A percentile compares a stretch with the other conserved stretches of the same genome.
phyloP scores from a whole-genome alignment of 495 filamentous ascomycete genomes.

The Penicillium macrosclerotiorum region DNA sequence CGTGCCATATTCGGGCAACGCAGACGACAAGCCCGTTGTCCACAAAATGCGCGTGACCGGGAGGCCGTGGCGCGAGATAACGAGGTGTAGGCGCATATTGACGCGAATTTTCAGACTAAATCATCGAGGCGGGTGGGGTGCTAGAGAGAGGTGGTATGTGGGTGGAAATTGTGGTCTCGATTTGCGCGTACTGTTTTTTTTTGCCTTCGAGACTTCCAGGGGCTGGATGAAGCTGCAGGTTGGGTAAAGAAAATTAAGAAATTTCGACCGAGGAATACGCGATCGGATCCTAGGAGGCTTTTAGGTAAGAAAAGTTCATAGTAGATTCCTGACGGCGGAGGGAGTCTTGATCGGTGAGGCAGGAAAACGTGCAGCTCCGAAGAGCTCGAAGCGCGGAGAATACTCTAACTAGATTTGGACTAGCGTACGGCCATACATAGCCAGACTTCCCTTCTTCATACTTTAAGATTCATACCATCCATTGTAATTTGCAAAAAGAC shows the following conservation, averaged over 20 bases:
- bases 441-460: no score
- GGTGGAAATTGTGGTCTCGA: not conserved
- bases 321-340: no score
- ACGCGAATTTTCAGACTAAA: conserved; percentile 12
- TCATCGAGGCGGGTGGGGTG: conserved; percentile 12
- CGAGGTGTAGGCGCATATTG: conserved; percentile 77
- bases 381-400: conserved; percentile 6
- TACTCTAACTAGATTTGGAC: conserved; percentile 7
- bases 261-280: no score
- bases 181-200: conserved; percentile 3
- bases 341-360: not conserved
- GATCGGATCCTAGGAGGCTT: no score
- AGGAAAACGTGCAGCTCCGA: conserved; percentile 15
- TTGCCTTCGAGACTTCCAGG: not conserved
- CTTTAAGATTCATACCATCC: no score
- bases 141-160: not conserved
- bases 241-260: no score
- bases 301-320: no score
- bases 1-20: conserved; percentile 28
- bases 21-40: conserved; percentile 43
- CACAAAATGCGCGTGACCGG: conserved; percentile 77
- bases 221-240: not conserved
- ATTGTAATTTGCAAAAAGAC: no score
- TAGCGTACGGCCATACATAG: no score
- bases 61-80: conserved; percentile 76